Base-by-base conservation (phyloP, 192 early-diverging fungal genomes). In the Coemansia sp. region DNA sequence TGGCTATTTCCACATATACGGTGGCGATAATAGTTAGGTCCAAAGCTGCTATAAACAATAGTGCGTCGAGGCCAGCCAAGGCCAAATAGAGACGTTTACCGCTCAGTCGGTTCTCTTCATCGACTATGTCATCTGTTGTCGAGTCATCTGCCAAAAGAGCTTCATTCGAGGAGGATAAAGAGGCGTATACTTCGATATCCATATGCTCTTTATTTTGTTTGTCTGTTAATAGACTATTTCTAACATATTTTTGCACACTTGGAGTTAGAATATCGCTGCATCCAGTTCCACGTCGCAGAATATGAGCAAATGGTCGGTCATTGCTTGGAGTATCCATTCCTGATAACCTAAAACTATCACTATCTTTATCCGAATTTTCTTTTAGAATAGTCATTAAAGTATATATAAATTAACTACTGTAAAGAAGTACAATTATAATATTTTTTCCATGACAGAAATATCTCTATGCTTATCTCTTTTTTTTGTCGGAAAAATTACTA, bases 11-110 rank as follows among this genome's bases (percentile, higher is more conserved):
- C 9, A 89, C 85, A 44, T 94, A 86, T 11, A 93, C 89, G 2
- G 93, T 94, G 6, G 92, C 85, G 32, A 98, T 86, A 43, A 98
- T 92, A 1, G 92, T 96, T 74, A 90, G 88, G 74, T 98, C 96
- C 19, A 96, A 72, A 3, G 90, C 85, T 0, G 90, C 89, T n/a
- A 96, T 86, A 59, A 98, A 91, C 46, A 93, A 71, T 30, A 87
- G 82, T 19, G 91, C 69, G 16, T 87, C 80, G 16, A 94, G 82
- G 19, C 82, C 82, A 0, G 82, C 80, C 19, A 83, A 65, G 11
- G 80, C 80, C 50, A 83, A 53, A n/a, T 77, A 83, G 46, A 83
- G 69, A 38, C 64, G 64, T 37, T 39, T 46, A 0, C 75, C 75
- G 1, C 16, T 46, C 2, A 72, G 43, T 16, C 2, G 13, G n/a